Percentiles rank a stretch among this genome's conserved stretches.
These are phyloP conservation scores for Aurifilum marmelostoma DNA, from an alignment of 2,329 filamentous ascomycete genomes.

Conservation along the genomic window DNA sequence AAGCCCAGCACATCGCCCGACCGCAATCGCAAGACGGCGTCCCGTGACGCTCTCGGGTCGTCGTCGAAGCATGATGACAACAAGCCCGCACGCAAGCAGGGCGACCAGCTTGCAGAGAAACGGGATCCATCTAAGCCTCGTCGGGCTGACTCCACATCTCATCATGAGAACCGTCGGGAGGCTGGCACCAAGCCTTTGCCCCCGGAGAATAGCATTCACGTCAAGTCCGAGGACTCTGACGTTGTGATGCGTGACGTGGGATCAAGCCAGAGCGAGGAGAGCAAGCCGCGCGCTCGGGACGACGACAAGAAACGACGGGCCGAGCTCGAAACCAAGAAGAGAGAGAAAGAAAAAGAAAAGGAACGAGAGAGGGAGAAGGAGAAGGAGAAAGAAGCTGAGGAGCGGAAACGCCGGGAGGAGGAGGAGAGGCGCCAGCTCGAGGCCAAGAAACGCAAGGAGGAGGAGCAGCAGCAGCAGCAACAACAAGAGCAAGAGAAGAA, in stretches of 20 bases:
- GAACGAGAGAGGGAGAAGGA: constrained; percentile 34
- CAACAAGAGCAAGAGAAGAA: constrained; percentile 32
- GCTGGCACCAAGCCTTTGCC: constrained; percentile 44
- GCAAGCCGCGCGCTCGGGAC: constrained; percentile 32
- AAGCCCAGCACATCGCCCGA: constrained; percentile 51
- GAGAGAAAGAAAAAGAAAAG: constrained; percentile 38
- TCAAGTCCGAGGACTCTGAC: constrained; percentile 61
- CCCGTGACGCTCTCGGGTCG: constrained; percentile 41
- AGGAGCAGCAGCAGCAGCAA: constrained; percentile 34
- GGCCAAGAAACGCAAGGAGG: constrained; percentile 39
- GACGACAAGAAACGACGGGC: constrained; percentile 37
- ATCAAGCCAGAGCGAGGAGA: constrained; percentile 34
- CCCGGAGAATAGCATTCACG: constrained; percentile 56
- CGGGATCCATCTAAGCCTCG: constrained; percentile 42
- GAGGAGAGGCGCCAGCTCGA: constrained; percentile 30
- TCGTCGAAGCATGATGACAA: constrained; percentile 38
- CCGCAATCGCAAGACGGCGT: constrained; percentile 47
- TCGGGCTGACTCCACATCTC: constrained; percentile 40
- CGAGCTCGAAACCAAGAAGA: constrained; percentile 36
- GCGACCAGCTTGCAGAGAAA: constrained; percentile 46
- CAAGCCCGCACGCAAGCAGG: constrained; percentile 43
- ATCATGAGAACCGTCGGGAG: constrained; percentile 47
- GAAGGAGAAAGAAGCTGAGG: constrained; percentile 38
- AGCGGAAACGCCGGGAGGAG: constrained; percentile 33
- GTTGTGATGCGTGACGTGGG: constrained; percentile 58